A percentile compares a stretch with the other conserved stretches of the same genome.
Conservation (phyloP, 805 yeast species). For the Hanseniaspora singularis region DNA sequence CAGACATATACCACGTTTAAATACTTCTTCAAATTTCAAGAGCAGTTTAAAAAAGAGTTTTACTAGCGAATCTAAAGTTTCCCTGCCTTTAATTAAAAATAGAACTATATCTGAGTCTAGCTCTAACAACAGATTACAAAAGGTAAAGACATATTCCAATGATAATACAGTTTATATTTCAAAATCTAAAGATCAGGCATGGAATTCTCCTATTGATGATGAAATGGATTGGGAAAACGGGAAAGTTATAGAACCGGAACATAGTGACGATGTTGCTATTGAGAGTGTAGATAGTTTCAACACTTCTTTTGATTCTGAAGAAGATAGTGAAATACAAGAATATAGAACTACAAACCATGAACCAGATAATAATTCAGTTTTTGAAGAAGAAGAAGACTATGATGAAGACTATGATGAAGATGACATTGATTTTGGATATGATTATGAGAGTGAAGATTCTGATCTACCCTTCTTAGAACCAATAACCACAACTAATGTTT, state of each 20-base stretch:
- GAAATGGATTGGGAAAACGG: constrained; percentile 16
- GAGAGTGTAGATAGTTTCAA: neutral
- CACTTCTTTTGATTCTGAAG: constrained; percentile 2
- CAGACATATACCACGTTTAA: neutral
- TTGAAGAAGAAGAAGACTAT: constrained; percentile 18
- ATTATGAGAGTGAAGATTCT: constrained; percentile 1
- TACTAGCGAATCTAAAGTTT: neutral
- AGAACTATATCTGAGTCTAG: neutral
- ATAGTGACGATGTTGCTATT: neutral
- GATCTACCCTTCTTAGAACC: constrained; percentile 33
- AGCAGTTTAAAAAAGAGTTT: neutral
- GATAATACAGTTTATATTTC: neutral
- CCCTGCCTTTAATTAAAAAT: neutral
- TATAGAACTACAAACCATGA: neutral
- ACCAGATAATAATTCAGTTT: constrained; percentile 6
- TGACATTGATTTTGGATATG: constrained; percentile 8
- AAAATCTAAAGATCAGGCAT: neutral
- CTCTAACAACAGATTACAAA: neutral
- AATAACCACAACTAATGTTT: constrained; percentile 84
- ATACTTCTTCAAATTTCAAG: neutral
- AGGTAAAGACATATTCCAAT: neutral
- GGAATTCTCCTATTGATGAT: neutral
- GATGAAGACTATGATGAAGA: constrained; percentile 18
- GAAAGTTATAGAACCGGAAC: neutral
- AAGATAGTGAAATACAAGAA: constrained; percentile 10